Conservation (phyloP, 768 basidiomycete genomes). For the Amyloporia xantha region DNA sequence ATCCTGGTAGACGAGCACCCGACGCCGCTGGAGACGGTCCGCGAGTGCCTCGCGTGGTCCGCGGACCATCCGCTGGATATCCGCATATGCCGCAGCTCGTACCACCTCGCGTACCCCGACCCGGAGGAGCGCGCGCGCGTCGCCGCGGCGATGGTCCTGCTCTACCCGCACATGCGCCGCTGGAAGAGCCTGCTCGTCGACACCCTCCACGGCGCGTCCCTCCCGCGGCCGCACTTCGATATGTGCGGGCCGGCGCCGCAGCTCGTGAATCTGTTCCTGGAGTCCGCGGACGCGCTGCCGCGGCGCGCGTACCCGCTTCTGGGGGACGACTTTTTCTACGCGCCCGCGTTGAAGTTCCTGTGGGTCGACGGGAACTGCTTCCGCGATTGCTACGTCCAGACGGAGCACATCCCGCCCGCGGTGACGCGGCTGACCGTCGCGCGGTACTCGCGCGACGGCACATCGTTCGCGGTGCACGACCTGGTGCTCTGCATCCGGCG, state of each 20-base stretch:
- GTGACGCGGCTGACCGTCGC: not conserved
- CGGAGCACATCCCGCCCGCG: too few relatives aligned
- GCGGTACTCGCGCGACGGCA: not conserved
- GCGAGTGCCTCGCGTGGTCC: not conserved
- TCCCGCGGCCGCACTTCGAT: not conserved
- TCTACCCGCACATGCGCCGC: not conserved
- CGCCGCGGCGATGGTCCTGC: not conserved
- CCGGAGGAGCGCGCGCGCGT: not conserved
- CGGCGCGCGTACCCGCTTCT: too few relatives aligned
- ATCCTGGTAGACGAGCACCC: not conserved
- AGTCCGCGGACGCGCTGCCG: not conserved
- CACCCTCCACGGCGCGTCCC: not conserved
- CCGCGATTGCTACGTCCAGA: not conserved
- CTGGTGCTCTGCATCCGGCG: not conserved
- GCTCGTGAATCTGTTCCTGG: not conserved
- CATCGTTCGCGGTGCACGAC: not conserved
- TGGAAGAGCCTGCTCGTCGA: not conserved
- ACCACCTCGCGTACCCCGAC: not conserved
- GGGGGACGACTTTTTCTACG: not conserved
- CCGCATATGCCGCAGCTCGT: not conserved
- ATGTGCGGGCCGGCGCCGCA: not conserved
- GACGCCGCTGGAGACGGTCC: not conserved
- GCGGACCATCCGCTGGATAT: not conserved
- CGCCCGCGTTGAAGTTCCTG: not conserved
- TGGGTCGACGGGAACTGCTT: not conserved